Evolutionary conservation across 768 basidiomycete genomes (phyloP).

Genomic region (Pleurotus sapidus): DNA sequence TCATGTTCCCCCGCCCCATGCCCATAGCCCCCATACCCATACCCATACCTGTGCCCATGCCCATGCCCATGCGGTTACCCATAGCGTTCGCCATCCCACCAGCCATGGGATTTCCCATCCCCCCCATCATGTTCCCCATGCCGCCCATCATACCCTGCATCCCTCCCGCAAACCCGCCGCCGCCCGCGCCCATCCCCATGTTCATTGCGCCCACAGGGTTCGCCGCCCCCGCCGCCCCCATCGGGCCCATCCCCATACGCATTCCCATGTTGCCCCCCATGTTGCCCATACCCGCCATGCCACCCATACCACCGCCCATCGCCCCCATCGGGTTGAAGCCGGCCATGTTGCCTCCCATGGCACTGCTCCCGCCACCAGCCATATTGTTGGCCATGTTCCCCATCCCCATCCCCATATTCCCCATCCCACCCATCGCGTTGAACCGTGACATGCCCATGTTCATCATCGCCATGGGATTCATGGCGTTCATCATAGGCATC

Average conservation of each 20-base stretch:
- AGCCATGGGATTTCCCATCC: conserved; percentile 5
- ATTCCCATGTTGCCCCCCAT: conserved; percentile 6
- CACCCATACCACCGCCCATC: conserved; percentile 9
- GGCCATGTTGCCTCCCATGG: conserved; percentile 20
- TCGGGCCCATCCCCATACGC: conserved; percentile 5
- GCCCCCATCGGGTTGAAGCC: conserved; percentile 5
- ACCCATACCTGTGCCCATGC: background rate
- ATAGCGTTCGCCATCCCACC: conserved; percentile 3
- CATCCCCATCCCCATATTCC: conserved; percentile 19
- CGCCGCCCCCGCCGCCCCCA: background rate
- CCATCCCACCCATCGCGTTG: conserved; percentile 30
- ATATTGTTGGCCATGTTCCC: conserved; percentile 26
- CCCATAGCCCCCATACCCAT: conserved; percentile 3
- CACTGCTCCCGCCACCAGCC: conserved; percentile 17
- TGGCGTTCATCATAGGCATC: conserved; percentile 38
- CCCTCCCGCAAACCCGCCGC: background rate
- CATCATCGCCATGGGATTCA: conserved; percentile 55
- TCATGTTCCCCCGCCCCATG: conserved; percentile 2
- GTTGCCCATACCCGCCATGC: conserved; percentile 5
- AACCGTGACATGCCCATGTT: conserved; percentile 33
- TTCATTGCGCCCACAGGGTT: background rate
- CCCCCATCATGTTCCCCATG: conserved; percentile 2
- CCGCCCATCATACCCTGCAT: conserved; percentile 5
- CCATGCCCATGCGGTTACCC: conserved; percentile 4
- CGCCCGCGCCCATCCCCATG: conserved; percentile 2